These are phyloP conservation scores for Rutstroemia sp. DNA, from an alignment of 2,329 filamentous ascomycete genomes.

Conservation along the genomic window DNA sequence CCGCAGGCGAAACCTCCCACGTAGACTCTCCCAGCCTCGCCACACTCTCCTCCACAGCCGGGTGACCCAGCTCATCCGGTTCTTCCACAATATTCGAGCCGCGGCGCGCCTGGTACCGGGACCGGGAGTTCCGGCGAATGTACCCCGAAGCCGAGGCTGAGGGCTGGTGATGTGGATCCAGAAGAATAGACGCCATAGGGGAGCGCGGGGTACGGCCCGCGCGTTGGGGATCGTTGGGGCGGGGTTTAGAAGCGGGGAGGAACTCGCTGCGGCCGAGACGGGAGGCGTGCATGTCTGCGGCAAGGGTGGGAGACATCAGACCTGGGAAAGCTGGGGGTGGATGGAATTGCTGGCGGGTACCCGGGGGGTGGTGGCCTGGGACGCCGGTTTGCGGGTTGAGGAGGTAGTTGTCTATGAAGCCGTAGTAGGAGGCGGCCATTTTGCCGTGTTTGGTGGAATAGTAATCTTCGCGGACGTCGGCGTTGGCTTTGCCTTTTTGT, in stretches of 20 bases:
- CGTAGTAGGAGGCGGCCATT: constrained; percentile 95
- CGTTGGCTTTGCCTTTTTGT: constrained; percentile 29
- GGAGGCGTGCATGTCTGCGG: constrained; percentile 48
- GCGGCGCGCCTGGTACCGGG: constrained; percentile 37
- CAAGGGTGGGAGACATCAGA: constrained; percentile 54
- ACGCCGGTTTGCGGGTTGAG: constrained; percentile 64
- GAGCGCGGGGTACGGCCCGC: constrained; percentile 36
- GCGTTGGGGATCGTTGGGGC: constrained; percentile 27
- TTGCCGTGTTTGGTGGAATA: constrained; percentile 94
- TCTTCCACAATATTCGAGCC: constrained; percentile 48
- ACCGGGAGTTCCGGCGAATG: constrained; percentile 38
- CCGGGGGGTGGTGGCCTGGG: constrained; percentile 51
- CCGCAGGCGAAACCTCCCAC: constrained; percentile 35
- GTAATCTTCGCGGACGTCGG: constrained; percentile 76
- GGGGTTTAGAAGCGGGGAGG: constrained; percentile 35
- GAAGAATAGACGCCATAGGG: constrained; percentile 64
- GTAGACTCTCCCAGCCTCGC: constrained; percentile 34
- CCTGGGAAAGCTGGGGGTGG: constrained; percentile 70
- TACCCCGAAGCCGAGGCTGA: constrained; percentile 42
- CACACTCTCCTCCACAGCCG: constrained; percentile 24
- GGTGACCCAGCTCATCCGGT: constrained; percentile 35
- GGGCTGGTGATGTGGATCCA: constrained; percentile 72
- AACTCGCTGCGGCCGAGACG: constrained; percentile 39
- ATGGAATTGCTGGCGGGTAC: constrained; percentile 55
- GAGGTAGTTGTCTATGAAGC: constrained; percentile 88